A percentile compares a stretch with the other conserved stretches of the same genome.
Conservation (phyloP, 2,329 filamentous ascomycete species). For the Sarocladium oryzae region DNA sequence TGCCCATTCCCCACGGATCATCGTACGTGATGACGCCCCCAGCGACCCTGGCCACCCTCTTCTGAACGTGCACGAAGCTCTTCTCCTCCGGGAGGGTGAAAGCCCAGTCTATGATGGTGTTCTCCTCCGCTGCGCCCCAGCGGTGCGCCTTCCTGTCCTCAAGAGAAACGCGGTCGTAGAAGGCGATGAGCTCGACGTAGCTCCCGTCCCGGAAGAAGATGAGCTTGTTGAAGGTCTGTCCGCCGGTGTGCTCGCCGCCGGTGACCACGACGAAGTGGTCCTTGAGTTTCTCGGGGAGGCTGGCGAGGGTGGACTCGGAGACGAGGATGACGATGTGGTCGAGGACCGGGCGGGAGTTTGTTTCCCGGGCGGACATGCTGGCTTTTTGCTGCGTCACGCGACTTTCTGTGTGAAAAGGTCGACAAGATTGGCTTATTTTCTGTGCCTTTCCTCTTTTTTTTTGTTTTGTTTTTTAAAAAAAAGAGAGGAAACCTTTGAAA, state of each 20-base stretch:
- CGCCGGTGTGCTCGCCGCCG: constrained; percentile 56
- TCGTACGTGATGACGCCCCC: constrained; percentile 38
- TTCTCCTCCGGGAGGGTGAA: constrained; percentile 36
- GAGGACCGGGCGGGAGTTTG: constrained; percentile 28
- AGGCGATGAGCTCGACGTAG: constrained; percentile 62
- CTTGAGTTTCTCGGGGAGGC: constrained; percentile 43
- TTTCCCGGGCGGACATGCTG: constrained; percentile 1
- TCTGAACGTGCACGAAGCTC: constrained; percentile 32
- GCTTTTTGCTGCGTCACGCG: too few species aligned
- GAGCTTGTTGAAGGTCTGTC: constrained; percentile 54
- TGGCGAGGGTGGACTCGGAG: constrained; percentile 39
- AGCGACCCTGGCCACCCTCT: constrained; percentile 24
- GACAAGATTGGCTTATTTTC: too few species aligned
- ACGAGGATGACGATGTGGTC: constrained; percentile 62
- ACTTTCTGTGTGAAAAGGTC: too few species aligned
- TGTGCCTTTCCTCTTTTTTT: too few species aligned
- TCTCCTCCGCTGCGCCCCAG: constrained; percentile 48
- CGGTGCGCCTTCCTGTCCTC: constrained; percentile 41
- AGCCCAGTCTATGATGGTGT: constrained; percentile 54
- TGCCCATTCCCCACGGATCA: constrained; percentile 43
- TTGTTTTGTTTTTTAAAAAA: too few species aligned
- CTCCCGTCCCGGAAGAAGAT: constrained; percentile 56
- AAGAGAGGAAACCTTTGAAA: too few species aligned
- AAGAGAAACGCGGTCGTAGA: constrained; percentile 38
- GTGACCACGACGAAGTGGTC: constrained; percentile 50